Conservation (phyloP, 768 basidiomycete genomes). For the Xerocomus brunneocitrinus region DNA sequence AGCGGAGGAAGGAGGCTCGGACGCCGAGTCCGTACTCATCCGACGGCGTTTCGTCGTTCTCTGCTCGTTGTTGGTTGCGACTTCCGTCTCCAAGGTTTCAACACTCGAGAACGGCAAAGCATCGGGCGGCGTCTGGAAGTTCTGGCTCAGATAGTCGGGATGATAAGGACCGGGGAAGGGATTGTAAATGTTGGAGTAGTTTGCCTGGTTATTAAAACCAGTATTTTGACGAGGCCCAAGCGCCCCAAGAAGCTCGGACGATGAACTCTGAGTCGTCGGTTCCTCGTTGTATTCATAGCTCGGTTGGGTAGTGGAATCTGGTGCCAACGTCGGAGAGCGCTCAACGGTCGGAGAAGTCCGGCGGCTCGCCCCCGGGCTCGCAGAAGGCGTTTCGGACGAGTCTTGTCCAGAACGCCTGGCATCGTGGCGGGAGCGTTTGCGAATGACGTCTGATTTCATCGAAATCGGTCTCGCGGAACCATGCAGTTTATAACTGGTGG, state of each 20-base stretch:
- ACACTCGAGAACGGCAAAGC: constrained; percentile 51
- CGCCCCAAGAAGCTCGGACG: constrained; percentile 52
- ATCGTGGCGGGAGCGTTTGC: constrained; percentile 81
- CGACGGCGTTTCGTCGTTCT: constrained; percentile 63
- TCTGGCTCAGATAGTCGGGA: constrained; percentile 61
- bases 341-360: constrained; percentile 64
- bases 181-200: constrained; percentile 35
- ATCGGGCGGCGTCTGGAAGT: constrained; percentile 43
- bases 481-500: constrained; percentile 67
- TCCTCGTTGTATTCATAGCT: constrained; percentile 50
- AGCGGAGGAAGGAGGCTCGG: constrained; percentile 56
- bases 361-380: constrained; percentile 68
- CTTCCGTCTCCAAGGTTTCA: constrained; percentile 45
- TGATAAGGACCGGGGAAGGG: constrained; percentile 71
- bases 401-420: constrained; percentile 54
- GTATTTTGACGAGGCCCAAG: constrained; percentile 34
- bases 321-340: constrained; percentile 60
- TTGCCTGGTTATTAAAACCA: constrained; percentile 26
- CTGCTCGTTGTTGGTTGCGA: constrained; percentile 13
- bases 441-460: constrained; percentile 89
- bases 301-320: constrained; percentile 63
- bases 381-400: constrained; percentile 66
- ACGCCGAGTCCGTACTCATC: constrained; percentile 58
- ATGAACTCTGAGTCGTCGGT: constrained; percentile 31
- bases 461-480: constrained; percentile 83